A percentile compares a stretch with the other conserved stretches of the same genome.
These are phyloP conservation scores for Eucalyptus marginata DNA, from an alignment of 345 rosid species.

Conservation along the genomic window DNA sequence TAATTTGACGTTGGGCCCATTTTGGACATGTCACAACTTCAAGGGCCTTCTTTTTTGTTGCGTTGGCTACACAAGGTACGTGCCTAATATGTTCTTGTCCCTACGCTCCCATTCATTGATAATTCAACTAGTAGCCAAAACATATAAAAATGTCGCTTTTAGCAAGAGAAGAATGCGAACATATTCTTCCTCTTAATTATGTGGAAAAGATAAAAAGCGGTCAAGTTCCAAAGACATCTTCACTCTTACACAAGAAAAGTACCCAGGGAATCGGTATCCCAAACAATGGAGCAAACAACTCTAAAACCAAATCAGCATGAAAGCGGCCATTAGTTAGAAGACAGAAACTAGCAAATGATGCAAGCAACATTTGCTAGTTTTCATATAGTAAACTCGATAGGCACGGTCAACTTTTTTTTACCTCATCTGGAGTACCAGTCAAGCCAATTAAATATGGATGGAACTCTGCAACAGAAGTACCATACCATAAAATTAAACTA, in stretches of 20 bases:
- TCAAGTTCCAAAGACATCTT: background rate
- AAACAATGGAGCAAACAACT: background rate
- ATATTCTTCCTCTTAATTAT: background rate
- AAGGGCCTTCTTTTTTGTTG: no score
- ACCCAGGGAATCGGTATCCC: background rate
- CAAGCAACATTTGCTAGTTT: slow-evolving; percentile 13
- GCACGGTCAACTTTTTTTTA: slow-evolving; percentile 69
- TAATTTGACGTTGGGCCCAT: no score
- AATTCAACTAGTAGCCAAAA: no score
- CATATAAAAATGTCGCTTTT: background rate
- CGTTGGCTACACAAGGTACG: no score
- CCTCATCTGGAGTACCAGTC: slow-evolving; percentile 74
- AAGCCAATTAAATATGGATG: slow-evolving; percentile 79
- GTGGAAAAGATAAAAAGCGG: background rate
- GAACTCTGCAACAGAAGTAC: slow-evolving; percentile 41
- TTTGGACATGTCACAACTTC: no score
- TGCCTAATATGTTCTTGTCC: no score
- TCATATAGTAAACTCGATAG: slow-evolving; percentile 92
- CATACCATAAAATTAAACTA: background rate
- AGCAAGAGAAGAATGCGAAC: background rate
- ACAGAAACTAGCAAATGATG: background rate
- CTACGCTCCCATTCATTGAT: no score
- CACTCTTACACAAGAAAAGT: background rate
- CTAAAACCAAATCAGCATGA: background rate
- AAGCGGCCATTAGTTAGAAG: background rate